A percentile compares a stretch with the other conserved stretches of the same genome.
phyloP scores from a whole-genome alignment of 768 basidiomycete genomes.

The Tulasnella sp. region DNA sequence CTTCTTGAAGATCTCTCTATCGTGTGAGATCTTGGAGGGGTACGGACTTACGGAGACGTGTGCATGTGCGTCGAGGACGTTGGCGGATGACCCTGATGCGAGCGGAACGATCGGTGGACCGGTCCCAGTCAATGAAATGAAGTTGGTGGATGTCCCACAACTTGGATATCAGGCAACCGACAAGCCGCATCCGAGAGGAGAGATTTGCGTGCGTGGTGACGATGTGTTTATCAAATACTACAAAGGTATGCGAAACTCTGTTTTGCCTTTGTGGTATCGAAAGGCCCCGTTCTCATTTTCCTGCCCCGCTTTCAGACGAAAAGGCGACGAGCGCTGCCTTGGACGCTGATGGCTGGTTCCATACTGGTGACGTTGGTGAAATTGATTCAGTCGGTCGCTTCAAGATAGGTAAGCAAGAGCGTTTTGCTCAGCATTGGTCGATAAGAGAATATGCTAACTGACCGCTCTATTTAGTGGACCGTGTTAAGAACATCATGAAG shows the following conservation, averaged over 20 bases:
- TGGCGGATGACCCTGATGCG: constrained; percentile 43
- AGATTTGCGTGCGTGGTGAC: constrained; percentile 61
- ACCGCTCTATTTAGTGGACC: constrained; percentile 61
- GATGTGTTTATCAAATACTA: constrained; percentile 60
- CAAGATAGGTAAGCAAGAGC: constrained; percentile 48
- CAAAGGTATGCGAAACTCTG: constrained; percentile 44
- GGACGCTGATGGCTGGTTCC: constrained; percentile 85
- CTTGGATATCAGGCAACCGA: constrained; percentile 86
- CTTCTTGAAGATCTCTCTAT: constrained; percentile 75
- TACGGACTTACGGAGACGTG: constrained; percentile 11
- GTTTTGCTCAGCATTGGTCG: not conserved
- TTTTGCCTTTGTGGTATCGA: too few species aligned
- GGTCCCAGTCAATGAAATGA: constrained; percentile 63
- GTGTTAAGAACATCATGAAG: constrained; percentile 99
- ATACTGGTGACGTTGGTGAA: constrained; percentile 80
- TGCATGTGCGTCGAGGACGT: not conserved
- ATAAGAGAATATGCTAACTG: not conserved
- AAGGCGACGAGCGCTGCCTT: constrained; percentile 71
- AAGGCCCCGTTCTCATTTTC: too few species aligned
- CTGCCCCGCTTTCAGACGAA: constrained; percentile 60
- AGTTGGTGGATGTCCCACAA: constrained; percentile 79
- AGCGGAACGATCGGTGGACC: constrained; percentile 80
- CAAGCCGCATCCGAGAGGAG: constrained; percentile 83
- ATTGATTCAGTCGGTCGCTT: constrained; percentile 72
- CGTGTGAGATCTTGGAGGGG: constrained; percentile 39